Conservation (phyloP, 1,284 basidiomycete species). For the Pseudozyma thailandica region DNA sequence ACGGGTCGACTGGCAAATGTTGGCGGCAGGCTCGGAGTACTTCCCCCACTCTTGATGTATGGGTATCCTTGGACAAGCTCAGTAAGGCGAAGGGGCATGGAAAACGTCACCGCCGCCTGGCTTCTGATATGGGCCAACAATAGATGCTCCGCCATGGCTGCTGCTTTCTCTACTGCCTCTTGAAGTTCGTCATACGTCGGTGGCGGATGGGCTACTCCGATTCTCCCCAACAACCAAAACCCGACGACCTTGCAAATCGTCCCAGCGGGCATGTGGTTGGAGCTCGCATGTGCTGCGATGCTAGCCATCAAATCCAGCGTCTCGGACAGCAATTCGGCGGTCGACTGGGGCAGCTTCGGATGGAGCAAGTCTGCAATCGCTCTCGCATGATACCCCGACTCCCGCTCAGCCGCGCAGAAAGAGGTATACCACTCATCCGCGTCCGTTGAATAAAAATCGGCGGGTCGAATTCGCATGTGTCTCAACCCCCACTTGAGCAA, state of each 20-base stretch:
- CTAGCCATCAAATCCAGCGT: slow-evolving; percentile 53
- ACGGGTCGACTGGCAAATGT: slow-evolving; percentile 25
- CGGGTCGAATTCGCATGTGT: slow-evolving; percentile 32
- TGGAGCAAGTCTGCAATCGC: slow-evolving; percentile 48
- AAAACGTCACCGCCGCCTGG: slow-evolving; percentile 46
- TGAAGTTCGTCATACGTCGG: slow-evolving; percentile 37
- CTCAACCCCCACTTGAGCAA: slow-evolving; percentile 59
- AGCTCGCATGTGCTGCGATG: slow-evolving; percentile 48
- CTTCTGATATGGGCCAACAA: slow-evolving; percentile 53
- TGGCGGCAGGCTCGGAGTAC: slow-evolving; percentile 24
- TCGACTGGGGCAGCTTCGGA: slow-evolving; percentile 38
- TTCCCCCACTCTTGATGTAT: slow-evolving; percentile 7
- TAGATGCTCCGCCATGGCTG: slow-evolving; percentile 50
- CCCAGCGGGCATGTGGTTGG: slow-evolving; percentile 58
- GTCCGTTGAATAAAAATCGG: slow-evolving; percentile 45
- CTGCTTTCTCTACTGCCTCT: slow-evolving; percentile 11
- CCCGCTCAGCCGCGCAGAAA: slow-evolving; percentile 46
- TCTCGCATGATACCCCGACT: slow-evolving; percentile 28
- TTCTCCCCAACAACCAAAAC: slow-evolving; percentile 56
- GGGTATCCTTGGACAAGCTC: slow-evolving; percentile 56
- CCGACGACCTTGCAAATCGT: slow-evolving; percentile 45
- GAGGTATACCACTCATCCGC: slow-evolving; percentile 47
- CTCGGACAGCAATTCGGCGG: slow-evolving; percentile 39
- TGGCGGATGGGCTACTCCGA: slow-evolving; percentile 48
- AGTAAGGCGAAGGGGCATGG: slow-evolving; percentile 51